A percentile compares a stretch with the other conserved stretches of the same genome.
phyloP scores from a whole-genome alignment of 2,329 filamentous ascomycete species.

The Neonectria coccinea region DNA sequence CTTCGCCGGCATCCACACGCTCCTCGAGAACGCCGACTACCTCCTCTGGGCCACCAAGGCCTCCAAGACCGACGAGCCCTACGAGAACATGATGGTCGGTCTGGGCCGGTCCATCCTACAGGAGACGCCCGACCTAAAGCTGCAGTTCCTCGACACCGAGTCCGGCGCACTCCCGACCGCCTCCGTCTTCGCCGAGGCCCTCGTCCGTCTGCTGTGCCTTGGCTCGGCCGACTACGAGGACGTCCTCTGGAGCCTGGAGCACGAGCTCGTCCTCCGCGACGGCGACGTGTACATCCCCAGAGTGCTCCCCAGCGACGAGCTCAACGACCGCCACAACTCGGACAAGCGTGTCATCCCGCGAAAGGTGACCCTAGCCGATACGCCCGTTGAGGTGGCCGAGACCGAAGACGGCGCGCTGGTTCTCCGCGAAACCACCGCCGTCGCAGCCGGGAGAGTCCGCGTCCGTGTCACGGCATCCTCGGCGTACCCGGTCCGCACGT shows the following conservation, averaged over 20 bases:
- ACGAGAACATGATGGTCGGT: slow-evolving; percentile 25
- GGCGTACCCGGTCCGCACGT: neutral
- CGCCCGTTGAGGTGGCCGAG: neutral
- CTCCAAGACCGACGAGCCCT: slow-evolving; percentile 13
- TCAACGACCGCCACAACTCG: slow-evolving; percentile 15
- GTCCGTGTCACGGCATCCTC: neutral
- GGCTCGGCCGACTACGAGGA: neutral
- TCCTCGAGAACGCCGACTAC: neutral
- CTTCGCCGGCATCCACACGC: neutral
- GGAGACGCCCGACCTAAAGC: slow-evolving; percentile 14
- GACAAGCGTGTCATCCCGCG: slow-evolving; percentile 5
- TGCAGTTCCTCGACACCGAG: slow-evolving; percentile 17
- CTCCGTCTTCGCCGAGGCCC: neutral
- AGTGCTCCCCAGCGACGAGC: neutral
- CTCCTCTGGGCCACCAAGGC: slow-evolving; percentile 19
- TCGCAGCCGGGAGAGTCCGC: neutral
- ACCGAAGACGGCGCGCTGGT: neutral
- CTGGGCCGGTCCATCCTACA: slow-evolving; percentile 19
- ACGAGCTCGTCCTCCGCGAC: neutral
- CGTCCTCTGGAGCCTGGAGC: slow-evolving; percentile 1
- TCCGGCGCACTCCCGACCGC: neutral
- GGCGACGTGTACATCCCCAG: neutral
- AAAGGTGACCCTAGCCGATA: neutral
- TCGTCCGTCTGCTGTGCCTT: neutral
- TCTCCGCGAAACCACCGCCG: neutral